Conservation (phyloP, 1,284 basidiomycete genomes). For the Sporisorium iseilematis-ciliati region DNA sequence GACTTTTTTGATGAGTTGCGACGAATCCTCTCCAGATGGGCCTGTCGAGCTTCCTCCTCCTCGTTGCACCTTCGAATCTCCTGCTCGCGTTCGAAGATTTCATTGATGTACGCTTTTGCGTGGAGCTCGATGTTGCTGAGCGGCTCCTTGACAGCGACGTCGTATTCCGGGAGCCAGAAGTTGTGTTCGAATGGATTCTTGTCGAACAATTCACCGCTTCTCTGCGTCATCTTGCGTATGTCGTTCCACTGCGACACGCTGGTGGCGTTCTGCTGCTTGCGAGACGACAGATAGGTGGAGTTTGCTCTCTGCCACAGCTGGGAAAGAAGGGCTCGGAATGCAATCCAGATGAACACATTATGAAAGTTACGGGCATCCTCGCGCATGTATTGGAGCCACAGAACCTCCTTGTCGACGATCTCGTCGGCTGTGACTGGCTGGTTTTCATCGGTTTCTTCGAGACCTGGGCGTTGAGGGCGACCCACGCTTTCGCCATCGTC, state of each 20-base stretch:
- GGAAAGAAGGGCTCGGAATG: background rate
- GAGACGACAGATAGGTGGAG: background rate
- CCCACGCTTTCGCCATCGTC: background rate
- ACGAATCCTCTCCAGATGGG: background rate
- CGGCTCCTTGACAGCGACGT: background rate
- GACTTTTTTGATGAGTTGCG: background rate
- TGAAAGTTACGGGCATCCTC: background rate
- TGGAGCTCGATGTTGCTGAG: background rate
- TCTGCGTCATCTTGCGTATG: background rate
- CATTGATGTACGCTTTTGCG: background rate
- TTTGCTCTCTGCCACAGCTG: background rate
- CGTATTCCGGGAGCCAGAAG: background rate
- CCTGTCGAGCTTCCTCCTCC: background rate
- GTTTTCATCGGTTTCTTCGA: background rate
- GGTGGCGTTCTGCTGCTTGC: conserved; percentile 1
- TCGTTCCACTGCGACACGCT: background rate
- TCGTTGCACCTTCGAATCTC: background rate
- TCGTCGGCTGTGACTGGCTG: background rate
- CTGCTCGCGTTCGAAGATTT: background rate
- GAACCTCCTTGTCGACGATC: background rate
- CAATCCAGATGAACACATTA: background rate
- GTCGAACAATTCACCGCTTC: background rate
- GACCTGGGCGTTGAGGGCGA: background rate
- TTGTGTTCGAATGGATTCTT: background rate
- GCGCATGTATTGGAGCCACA: background rate